These are phyloP conservation scores for Penicillium paxilli DNA, from an alignment of 495 filamentous ascomycete species.

Conservation along the genomic window DNA sequence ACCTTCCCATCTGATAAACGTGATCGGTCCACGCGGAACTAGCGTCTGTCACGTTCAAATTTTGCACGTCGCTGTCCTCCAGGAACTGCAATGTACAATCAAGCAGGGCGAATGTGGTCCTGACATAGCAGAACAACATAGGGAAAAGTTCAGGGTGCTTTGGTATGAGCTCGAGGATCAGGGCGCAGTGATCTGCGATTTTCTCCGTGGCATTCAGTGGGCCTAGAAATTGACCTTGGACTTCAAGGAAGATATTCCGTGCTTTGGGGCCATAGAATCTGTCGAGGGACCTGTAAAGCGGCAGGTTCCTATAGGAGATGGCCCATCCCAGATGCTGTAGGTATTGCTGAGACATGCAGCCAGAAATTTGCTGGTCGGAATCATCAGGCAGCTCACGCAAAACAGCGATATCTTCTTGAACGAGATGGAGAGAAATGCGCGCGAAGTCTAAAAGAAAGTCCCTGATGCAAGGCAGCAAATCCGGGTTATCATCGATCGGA, in stretches of 20 bases:
- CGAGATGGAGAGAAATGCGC: conserved; percentile 35
- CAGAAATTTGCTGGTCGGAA: conserved; percentile 21
- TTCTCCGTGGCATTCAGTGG: conserved; percentile 21
- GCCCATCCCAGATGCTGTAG: conserved; percentile 30
- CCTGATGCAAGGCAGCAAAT: conserved; percentile 28
- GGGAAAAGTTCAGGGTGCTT: conserved; percentile 22
- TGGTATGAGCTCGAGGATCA: conserved; percentile 24
- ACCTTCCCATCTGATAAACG: conserved; percentile 29
- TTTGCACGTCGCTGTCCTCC: not conserved
- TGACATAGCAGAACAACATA: not conserved
- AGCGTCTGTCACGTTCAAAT: not conserved
- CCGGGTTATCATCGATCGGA: conserved; percentile 27
- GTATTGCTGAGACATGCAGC: conserved; percentile 30
- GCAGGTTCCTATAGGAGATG: conserved; percentile 30
- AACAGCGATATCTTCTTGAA: conserved; percentile 31
- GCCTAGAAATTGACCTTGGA: conserved; percentile 29
- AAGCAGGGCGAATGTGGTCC: not conserved
- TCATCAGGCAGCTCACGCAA: conserved; percentile 27
- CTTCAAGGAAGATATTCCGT: conserved; percentile 23
- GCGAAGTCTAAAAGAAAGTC: conserved; percentile 38
- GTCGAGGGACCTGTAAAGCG: conserved; percentile 32
- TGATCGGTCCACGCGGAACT: conserved; percentile 16
- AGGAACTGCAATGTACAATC: not conserved
- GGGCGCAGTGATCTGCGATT: conserved; percentile 27
- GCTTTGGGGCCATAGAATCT: conserved; percentile 21